Conservation (phyloP, 140 eudicot genomes). For the Flaveria floridana region DNA sequence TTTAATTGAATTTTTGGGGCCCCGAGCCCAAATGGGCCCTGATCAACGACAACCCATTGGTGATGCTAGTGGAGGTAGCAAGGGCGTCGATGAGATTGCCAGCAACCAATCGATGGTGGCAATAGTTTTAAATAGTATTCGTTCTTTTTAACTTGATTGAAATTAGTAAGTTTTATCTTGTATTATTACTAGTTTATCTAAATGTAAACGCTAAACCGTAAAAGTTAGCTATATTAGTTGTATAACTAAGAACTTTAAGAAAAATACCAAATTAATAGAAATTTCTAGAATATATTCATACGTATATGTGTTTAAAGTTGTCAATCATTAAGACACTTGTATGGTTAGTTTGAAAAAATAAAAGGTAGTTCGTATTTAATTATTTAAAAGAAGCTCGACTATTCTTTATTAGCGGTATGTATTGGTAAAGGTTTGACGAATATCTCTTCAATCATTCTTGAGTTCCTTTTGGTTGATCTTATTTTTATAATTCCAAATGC, state of each 20-base stretch:
- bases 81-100: too few relatives aligned
- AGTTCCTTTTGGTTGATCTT: conserved; percentile 32
- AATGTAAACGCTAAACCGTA: too few relatives aligned
- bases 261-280: not conserved
- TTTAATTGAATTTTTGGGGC: too few relatives aligned
- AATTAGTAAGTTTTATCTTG: too few relatives aligned
- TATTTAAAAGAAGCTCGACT: not conserved
- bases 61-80: too few relatives aligned
- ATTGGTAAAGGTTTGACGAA: conserved; percentile 15
- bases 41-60: too few relatives aligned
- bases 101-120: too few relatives aligned
- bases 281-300: not conserved
- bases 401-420: conserved; percentile 12
- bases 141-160: too few relatives aligned
- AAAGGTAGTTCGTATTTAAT: conserved; percentile 19
- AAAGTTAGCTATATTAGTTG: too few relatives aligned
- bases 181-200: too few relatives aligned
- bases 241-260: not conserved
- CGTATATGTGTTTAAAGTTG: not conserved
- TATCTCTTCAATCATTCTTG: conserved; percentile 30
- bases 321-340: conserved; percentile 31
- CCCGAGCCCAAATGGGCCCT: too few relatives aligned
- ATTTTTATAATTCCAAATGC: conserved; percentile 16
- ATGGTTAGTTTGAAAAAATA: conserved; percentile 18
- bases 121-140: too few relatives aligned